Conservation (phyloP, 306 rosid species). For the Pyrus betulifolia region DNA sequence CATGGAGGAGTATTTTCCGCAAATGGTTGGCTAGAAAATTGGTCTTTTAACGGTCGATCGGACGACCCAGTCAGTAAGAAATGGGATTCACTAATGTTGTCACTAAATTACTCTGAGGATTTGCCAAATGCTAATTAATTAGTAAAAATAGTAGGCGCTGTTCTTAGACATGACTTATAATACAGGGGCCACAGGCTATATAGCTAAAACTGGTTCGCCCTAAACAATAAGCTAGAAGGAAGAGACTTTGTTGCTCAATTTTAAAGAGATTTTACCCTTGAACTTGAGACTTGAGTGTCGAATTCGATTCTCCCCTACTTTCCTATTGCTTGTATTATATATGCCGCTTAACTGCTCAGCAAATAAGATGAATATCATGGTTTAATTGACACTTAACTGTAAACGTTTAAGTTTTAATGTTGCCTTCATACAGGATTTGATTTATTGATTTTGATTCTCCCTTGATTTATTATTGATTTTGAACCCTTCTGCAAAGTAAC, state of each 20-base stretch:
- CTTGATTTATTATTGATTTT: neutral
- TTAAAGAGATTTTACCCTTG: too few species aligned
- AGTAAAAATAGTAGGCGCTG: neutral
- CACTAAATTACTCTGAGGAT: neutral
- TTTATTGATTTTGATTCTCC: neutral
- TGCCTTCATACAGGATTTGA: too few species aligned
- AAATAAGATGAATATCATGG: too few species aligned
- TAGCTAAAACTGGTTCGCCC: neutral
- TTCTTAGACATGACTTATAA: neutral
- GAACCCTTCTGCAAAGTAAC: neutral
- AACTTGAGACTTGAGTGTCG: too few species aligned
- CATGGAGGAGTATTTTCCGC: constrained; percentile 29
- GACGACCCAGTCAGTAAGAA: constrained; percentile 33
- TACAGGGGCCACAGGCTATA: neutral
- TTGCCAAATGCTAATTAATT: neutral
- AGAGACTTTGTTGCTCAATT: too few species aligned
- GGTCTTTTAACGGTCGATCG: neutral
- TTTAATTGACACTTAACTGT: too few species aligned
- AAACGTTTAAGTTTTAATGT: too few species aligned
- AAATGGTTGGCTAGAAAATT: constrained; percentile 17
- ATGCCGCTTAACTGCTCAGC: too few species aligned
- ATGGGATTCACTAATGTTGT: neutral
- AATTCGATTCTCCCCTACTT: too few species aligned
- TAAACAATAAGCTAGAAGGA: neutral
- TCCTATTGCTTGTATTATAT: too few species aligned